phyloP scores from a whole-genome alignment of 2,329 filamentous ascomycete genomes.

The Pyrenophora teres region DNA sequence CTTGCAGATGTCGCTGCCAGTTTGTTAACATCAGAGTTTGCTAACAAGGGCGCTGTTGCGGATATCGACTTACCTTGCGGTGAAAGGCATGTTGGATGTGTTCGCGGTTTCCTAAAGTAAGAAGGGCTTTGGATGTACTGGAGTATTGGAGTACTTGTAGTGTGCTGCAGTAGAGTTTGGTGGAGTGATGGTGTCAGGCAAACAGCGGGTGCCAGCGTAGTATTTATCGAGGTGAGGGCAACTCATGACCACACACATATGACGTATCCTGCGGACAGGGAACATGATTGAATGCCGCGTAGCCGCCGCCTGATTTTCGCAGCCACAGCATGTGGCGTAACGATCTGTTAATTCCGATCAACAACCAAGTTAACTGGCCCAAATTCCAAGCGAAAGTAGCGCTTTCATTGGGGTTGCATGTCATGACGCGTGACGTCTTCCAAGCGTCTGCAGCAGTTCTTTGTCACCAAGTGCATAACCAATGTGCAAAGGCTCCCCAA shows the following conservation, averaged over 20 bases:
- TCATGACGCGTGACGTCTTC: not conserved
- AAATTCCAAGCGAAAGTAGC: not conserved
- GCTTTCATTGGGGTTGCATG: not conserved
- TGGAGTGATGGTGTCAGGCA: conserved; percentile 10
- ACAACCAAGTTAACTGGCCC: conserved; percentile 2
- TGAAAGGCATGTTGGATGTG: conserved; percentile 62
- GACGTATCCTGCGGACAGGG: conserved; percentile 19
- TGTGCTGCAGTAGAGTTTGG: conserved; percentile 5
- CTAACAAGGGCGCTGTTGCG: not conserved
- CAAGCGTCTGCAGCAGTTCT: too few species aligned
- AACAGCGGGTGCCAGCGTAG: conserved; percentile 15
- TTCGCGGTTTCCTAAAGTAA: conserved; percentile 4
- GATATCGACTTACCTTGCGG: conserved; percentile 55
- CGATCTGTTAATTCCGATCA: conserved; percentile 6
- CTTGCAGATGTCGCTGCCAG: conserved; percentile 72
- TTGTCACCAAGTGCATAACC: too few species aligned
- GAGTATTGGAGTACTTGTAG: not conserved
- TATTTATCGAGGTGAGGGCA: conserved; percentile 35
- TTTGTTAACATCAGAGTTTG: conserved; percentile 19
- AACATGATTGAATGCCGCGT: conserved; percentile 12
- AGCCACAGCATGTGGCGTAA: conserved; percentile 18
- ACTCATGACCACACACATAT: conserved; percentile 24
- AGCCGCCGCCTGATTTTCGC: conserved; percentile 16
- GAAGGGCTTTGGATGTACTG: not conserved
- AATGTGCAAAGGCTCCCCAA: too few species aligned